phyloP scores from a whole-genome alignment of 192 early-diverging fungal species.

The Rhizoclosmatium sp. region DNA sequence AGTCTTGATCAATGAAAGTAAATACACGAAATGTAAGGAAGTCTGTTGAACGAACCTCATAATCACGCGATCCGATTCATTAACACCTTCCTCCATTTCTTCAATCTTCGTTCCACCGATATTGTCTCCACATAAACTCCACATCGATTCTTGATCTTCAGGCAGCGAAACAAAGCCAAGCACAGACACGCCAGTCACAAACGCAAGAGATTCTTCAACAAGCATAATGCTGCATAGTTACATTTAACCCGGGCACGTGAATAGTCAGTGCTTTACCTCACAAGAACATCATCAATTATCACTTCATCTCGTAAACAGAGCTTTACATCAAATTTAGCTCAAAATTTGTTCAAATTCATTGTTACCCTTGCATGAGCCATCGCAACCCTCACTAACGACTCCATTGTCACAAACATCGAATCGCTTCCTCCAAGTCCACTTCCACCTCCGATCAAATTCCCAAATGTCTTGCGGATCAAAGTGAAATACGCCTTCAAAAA shows the following conservation, averaged over 20 bases:
- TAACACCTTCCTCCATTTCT: not conserved
- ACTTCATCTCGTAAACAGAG: slow-evolving; percentile 4
- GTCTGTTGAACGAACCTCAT: too few relatives aligned
- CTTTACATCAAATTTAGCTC: not conserved
- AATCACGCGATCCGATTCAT: too few relatives aligned
- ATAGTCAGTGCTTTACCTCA: not conserved
- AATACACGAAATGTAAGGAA: too few relatives aligned
- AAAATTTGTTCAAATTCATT: not conserved
- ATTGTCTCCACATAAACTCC: slow-evolving; percentile 1
- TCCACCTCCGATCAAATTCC: not conserved
- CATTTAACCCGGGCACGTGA: not conserved
- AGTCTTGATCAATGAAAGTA: too few relatives aligned
- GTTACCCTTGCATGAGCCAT: slow-evolving; percentile 18
- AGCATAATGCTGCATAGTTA: slow-evolving; percentile 12
- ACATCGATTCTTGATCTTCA: slow-evolving; percentile 15
- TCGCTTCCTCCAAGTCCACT: not conserved
- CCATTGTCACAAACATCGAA: slow-evolving; percentile 13
- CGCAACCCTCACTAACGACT: slow-evolving; percentile 14
- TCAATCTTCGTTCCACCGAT: not conserved
- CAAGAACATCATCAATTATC: slow-evolving; percentile 16
- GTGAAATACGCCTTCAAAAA: slow-evolving; percentile 20
- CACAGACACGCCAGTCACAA: slow-evolving; percentile 1
- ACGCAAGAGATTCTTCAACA: slow-evolving; percentile 7
- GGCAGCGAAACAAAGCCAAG: slow-evolving; percentile 11
- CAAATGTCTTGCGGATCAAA: slow-evolving; percentile 15